Percentiles rank a stretch among this genome's conserved stretches.
phyloP scores from a whole-genome alignment of 1,139 yeast species.

The Lodderomyces orthopsilosis region DNA sequence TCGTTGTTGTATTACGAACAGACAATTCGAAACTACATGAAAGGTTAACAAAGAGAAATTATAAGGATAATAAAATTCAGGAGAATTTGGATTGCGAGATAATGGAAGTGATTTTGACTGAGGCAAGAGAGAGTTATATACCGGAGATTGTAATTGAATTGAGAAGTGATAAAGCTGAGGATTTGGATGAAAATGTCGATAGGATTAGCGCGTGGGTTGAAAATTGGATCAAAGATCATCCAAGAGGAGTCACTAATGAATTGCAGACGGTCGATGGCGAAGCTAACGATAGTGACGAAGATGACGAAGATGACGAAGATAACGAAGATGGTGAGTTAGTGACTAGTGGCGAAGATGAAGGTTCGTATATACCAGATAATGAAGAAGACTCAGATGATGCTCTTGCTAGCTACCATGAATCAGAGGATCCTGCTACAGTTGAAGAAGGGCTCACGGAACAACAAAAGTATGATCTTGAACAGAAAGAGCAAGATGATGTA shows the following conservation, averaged over 20 bases:
- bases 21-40: constrained; percentile 72
- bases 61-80: constrained; percentile 74
- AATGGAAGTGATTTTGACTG: constrained; percentile 87
- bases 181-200: constrained; percentile 76
- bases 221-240: constrained; percentile 60
- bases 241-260: constrained; percentile 38
- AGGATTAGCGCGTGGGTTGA: constrained; percentile 72
- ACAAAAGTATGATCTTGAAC: constrained; percentile 8
- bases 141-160: constrained; percentile 81
- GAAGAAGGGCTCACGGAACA: constrained; percentile 4
- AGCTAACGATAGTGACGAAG: constrained; percentile 6
- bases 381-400: constrained; percentile 5
- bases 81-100: constrained; percentile 96
- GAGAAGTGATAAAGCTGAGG: constrained; percentile 66
- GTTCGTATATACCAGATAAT: constrained; percentile 1
- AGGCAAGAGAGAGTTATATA: constrained; percentile 79
- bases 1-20: constrained; percentile 84
- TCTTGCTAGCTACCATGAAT: background rate
- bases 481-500: constrained; percentile 9
- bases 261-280: constrained; percentile 8
- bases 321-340: constrained; percentile 10
- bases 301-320: constrained; percentile 7
- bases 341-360: constrained; percentile 7
- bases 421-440: constrained; percentile 3
- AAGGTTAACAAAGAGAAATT: constrained; percentile 69